Conservation (phyloP, 1,139 yeast genomes). For the Zygosaccharomyces pseudobailii region DNA sequence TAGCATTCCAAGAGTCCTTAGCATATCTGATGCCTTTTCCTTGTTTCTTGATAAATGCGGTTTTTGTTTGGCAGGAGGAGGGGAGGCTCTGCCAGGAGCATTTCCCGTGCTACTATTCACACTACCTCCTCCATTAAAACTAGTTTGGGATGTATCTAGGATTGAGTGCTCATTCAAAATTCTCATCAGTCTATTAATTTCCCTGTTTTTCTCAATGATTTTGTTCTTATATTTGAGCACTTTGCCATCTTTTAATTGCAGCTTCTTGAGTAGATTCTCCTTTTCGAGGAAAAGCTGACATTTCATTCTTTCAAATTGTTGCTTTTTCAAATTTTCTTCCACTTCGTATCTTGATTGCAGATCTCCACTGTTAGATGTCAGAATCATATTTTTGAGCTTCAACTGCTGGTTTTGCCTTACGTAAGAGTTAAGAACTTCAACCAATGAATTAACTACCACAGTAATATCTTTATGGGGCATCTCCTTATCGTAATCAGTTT, state of each 20-base stretch:
- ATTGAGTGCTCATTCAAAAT: slow-evolving; percentile 21
- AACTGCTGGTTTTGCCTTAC: slow-evolving; percentile 28
- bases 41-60: slow-evolving; percentile 1
- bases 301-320: slow-evolving; percentile 46
- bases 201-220: slow-evolving; percentile 40
- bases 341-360: slow-evolving; percentile 42
- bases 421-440: slow-evolving; percentile 15
- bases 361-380: slow-evolving; percentile 33
- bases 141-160: slow-evolving; percentile 5
- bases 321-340: slow-evolving; percentile 41
- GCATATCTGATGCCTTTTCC: slow-evolving; percentile 32
- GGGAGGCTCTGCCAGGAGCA: slow-evolving; percentile 1
- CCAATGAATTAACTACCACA: slow-evolving; percentile 12
- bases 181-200: slow-evolving; percentile 34
- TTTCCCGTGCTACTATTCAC: slow-evolving; percentile 1
- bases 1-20: slow-evolving; percentile 43
- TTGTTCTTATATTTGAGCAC: slow-evolving; percentile 42
- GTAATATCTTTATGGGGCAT: slow-evolving; percentile 8
- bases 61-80: slow-evolving; percentile 3
- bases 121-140: background rate
- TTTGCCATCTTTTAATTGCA: slow-evolving; percentile 39
- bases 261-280: slow-evolving; percentile 37
- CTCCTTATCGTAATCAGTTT: background rate
- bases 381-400: slow-evolving; percentile 27
- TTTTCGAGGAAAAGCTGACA: slow-evolving; percentile 32